phyloP scores from a whole-genome alignment of 179 eudicot genomes.

The Silene vulgaris region DNA sequence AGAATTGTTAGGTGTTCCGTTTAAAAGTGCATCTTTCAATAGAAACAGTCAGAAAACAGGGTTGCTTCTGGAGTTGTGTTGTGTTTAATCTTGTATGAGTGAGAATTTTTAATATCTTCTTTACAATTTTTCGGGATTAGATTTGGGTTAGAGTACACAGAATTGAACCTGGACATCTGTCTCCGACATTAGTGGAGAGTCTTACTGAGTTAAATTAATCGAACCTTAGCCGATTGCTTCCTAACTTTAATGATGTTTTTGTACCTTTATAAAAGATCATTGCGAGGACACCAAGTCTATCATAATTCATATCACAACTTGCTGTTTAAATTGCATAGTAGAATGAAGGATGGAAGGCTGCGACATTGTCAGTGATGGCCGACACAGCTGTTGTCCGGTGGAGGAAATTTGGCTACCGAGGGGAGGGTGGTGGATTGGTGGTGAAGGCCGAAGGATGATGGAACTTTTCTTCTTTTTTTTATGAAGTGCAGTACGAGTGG shows the following conservation, averaged over 20 bases:
- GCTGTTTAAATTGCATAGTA: too few relatives aligned
- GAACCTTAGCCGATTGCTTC: background rate
- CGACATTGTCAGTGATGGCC: too few relatives aligned
- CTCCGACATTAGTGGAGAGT: background rate
- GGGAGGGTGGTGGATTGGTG: too few relatives aligned
- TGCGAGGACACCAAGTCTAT: background rate
- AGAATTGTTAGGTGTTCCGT: background rate
- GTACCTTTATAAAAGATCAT: background rate
- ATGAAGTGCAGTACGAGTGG: too few relatives aligned
- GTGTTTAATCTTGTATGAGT: constrained; percentile 11
- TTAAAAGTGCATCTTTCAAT: background rate
- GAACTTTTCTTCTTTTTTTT: too few relatives aligned
- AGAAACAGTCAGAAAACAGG: background rate
- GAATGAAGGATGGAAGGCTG: too few relatives aligned
- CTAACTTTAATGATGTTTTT: background rate
- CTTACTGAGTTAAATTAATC: background rate
- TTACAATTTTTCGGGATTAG: background rate
- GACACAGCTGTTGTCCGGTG: too few relatives aligned
- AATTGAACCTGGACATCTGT: too few relatives aligned
- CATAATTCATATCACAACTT: background rate
- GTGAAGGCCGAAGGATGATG: too few relatives aligned
- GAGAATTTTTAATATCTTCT: background rate
- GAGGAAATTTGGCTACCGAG: too few relatives aligned
- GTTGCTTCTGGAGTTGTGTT: background rate
- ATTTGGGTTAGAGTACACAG: background rate